Percentiles rank a stretch among this genome's conserved stretches.
These are phyloP conservation scores for Catharanthus roseus DNA, from an alignment of 257 asterid genomes.

Conservation along the genomic window DNA sequence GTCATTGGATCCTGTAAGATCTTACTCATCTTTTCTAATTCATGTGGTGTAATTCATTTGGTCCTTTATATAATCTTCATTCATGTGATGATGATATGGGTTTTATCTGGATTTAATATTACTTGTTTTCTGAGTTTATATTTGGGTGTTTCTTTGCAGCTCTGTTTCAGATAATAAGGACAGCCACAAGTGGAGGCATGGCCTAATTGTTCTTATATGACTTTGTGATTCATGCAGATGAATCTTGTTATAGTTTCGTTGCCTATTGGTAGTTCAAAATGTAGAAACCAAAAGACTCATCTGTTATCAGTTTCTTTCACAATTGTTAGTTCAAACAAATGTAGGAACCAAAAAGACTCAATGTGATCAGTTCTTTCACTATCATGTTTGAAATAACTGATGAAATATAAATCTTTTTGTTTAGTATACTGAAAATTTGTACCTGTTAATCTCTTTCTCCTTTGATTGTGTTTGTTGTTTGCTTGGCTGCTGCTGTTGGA, in stretches of 20 bases:
- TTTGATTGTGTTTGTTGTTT: neutral
- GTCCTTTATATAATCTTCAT: too few relatives aligned
- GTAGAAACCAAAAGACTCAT: conserved; percentile 11
- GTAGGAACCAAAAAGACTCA: conserved; percentile 9
- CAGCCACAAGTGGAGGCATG: conserved; percentile 88
- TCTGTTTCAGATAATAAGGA: conserved; percentile 86
- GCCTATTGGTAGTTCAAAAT: conserved; percentile 16
- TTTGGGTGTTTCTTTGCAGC: conserved; percentile 39
- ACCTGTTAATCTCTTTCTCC: neutral
- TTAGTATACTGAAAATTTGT: neutral
- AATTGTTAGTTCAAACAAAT: conserved; percentile 17
- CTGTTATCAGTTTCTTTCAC: neutral
- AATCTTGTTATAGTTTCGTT: conserved; percentile 13
- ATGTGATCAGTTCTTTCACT: neutral
- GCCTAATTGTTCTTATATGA: conserved; percentile 27
- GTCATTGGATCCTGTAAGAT: conserved; percentile 93
- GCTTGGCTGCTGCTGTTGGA: neutral
- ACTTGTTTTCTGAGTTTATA: neutral
- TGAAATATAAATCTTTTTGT: neutral
- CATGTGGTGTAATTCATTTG: too few relatives aligned
- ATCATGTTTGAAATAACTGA: neutral
- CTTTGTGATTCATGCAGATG: conserved; percentile 1
- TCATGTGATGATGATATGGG: too few relatives aligned
- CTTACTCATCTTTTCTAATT: neutral
- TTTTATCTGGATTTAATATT: too few relatives aligned